Base-by-base conservation (phyloP, 495 filamentous ascomycete species). In the Apodospora peruviana region DNA sequence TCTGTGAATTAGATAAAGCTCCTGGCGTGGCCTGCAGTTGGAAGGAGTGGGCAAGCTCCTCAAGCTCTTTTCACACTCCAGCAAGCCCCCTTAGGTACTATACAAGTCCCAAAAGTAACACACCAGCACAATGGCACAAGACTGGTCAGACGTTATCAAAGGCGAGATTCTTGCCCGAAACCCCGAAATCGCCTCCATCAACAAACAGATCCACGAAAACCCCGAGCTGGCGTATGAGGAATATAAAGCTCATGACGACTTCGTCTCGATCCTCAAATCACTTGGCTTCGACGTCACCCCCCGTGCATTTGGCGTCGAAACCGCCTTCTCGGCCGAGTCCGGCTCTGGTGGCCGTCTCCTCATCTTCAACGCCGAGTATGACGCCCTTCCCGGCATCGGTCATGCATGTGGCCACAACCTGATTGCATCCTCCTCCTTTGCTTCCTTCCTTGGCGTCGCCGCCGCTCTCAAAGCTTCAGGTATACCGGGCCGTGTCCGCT, bases 341-440 rank as follows among this genome's bases (percentile, higher is more conserved):
- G 70, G 66, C 38, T 53, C 67, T 11, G 74, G 73, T 29, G 79
- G 79, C 1, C 73, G 73, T 3, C 59, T 78, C 0, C 55, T 83
- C 16, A 59, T 69, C n/a, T 81, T 75, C 61, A 80, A 79, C 47
- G 77, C 76, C 22, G 79, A 82, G 61, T 82, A 81, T 41, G 78
- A 72, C 47, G 68, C 69, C 10, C 55, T 72, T 3, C 71, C 69
- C 11, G 64, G 61, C 59, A 53, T 71, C 61, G 47, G 79, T 57
- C 54, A 81, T 59, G 45, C 75, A 52, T 50, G 78, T 63, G 83
- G 84, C 0, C 84, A 87, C 65, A 87, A 87, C 53, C 68, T 87
- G 1, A 87, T 87, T 50, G 74, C 82, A 0, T 81, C 76, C 0
- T 69, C 75, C n/a, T 82, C 79, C 3, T 58, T 86, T 7, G 73